Base-by-base conservation (phyloP, 106 monocot genomes). In the Acorus gramineus region DNA sequence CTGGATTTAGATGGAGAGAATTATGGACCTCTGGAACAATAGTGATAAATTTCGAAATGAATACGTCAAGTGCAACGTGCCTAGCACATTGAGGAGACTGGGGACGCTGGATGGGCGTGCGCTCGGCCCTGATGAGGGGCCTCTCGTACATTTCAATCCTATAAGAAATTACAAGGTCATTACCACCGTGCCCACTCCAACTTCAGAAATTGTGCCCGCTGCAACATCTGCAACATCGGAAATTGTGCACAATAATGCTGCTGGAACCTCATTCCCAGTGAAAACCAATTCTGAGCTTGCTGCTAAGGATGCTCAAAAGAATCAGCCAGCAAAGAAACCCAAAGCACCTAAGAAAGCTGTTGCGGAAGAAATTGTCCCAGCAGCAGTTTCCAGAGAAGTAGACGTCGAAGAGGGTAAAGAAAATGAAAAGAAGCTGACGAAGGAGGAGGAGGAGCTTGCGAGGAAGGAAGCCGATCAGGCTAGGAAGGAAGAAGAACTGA, bases 11-110 rank as follows among this genome's bases (percentile, higher is more conserved):
- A 74, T 91, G 4, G 95, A 90, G 62, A 87, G 56, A 57, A 49
- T 87, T 9, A 85, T 96, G 95, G 73, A 80, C 52, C 13, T 90
- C 5, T 96, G 95, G 90, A 96, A 96, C 69, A 84, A 72, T 4
- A 64, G 85, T 63, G 67, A 75, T 7, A 80, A 81, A 8, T 96
- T 96, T 70, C 79, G 90, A 10, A 77, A 73, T 42, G 74, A 82
- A 45, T 96, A 96, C 64, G 73, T 96, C 6, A 74, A 78, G 59
- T 82, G 66, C 53, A 96, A 91, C 53, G 44, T 66, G 62, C 52
- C 55, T 5, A 87, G 76, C 71, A 87, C 77, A 13, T 45, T 87
- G 14, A 85, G 87, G 60, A 90, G 90, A 79, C 66, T 90, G 4
- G 69, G 69, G 56, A 90, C 90, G 12, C 11, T 63, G 5, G 95